Conservation (phyloP, 2,329 filamentous ascomycete species). For the Fusarium burgessii region DNA sequence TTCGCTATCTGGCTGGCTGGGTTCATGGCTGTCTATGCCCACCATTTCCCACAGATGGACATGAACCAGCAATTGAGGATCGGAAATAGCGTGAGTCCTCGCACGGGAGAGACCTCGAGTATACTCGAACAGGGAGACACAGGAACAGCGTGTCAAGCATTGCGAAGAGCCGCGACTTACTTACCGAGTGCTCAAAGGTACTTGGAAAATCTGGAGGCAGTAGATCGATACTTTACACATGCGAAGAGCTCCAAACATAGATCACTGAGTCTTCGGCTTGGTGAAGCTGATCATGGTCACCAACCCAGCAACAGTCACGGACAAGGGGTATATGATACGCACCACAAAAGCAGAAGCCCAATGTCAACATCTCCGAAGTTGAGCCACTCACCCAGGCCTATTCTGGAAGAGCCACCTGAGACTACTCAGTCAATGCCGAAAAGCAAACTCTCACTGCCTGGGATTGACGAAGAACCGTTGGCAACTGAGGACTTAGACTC, state of each 20-base stretch:
- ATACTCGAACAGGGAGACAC: slow-evolving; percentile 13
- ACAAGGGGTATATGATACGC: not conserved
- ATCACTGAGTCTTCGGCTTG: slow-evolving; percentile 32
- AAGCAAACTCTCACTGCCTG: slow-evolving; percentile 34
- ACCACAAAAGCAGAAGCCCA: slow-evolving; percentile 20
- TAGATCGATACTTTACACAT: slow-evolving; percentile 26
- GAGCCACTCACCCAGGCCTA: slow-evolving; percentile 18
- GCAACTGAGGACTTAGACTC: slow-evolving; percentile 19
- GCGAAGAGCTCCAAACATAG: slow-evolving; percentile 7
- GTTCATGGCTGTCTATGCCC: slow-evolving; percentile 74
- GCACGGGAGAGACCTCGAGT: not conserved
- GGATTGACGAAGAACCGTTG: not conserved
- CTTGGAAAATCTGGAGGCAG: slow-evolving; percentile 27
- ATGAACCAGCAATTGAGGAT: slow-evolving; percentile 50
- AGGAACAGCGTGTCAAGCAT: slow-evolving; percentile 29
- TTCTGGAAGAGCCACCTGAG: slow-evolving; percentile 2
- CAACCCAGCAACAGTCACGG: slow-evolving; percentile 4
- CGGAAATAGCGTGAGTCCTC: slow-evolving; percentile 1
- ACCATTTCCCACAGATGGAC: slow-evolving; percentile 78
- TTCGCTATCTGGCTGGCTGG: slow-evolving; percentile 76
- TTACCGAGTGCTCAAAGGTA: slow-evolving; percentile 35
- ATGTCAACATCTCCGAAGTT: slow-evolving; percentile 20
- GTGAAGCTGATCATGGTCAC: slow-evolving; percentile 3
- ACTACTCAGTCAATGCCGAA: not conserved
- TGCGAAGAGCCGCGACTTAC: slow-evolving; percentile 27